Evolutionary conservation across 345 rosid species (phyloP).

Genomic region (Raphanus raphanistrum): DNA sequence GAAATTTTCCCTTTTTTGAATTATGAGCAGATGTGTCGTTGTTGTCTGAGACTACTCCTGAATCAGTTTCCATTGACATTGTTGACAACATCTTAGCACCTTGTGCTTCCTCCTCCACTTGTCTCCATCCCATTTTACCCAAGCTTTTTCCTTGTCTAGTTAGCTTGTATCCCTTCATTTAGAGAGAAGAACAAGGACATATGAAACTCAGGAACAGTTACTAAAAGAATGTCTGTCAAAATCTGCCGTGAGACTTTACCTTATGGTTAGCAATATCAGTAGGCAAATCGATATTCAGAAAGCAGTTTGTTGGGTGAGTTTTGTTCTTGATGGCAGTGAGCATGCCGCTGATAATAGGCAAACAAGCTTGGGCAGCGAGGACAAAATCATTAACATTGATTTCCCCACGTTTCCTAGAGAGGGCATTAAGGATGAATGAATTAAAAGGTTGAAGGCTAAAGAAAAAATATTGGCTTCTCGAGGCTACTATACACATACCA

Average conservation of each 20-base stretch:
- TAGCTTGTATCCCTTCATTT: constrained; percentile 79
- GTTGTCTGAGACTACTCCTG: constrained; percentile 42
- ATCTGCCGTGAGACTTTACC: constrained; percentile 46
- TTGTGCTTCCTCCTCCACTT: constrained; percentile 47
- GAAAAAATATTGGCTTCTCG: not conserved
- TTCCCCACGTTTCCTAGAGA: constrained; percentile 61
- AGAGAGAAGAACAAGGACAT: not conserved
- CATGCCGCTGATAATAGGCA: constrained; percentile 64
- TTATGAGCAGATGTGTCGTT: constrained; percentile 38
- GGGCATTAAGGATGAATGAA: constrained; percentile 14
- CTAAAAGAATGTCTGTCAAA: not conserved
- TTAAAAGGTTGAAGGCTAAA: constrained; percentile 1
- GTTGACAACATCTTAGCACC: constrained; percentile 75
- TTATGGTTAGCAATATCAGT: constrained; percentile 69
- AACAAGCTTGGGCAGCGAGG: constrained; percentile 83
- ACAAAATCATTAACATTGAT: constrained; percentile 58
- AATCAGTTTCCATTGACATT: constrained; percentile 75
- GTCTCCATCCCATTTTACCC: constrained; percentile 77
- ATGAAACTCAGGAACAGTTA: not conserved
- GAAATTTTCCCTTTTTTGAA: too few relatives aligned
- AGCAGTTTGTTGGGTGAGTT: constrained; percentile 60
- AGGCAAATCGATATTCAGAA: constrained; percentile 82
- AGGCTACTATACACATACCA: constrained; percentile 47
- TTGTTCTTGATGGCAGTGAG: constrained; percentile 55
- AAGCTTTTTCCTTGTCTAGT: constrained; percentile 80